Evolutionary conservation across 345 rosid genomes (phyloP), one percentile per base, ranked within the genome.

Genomic region (Salix brachista): DNA sequence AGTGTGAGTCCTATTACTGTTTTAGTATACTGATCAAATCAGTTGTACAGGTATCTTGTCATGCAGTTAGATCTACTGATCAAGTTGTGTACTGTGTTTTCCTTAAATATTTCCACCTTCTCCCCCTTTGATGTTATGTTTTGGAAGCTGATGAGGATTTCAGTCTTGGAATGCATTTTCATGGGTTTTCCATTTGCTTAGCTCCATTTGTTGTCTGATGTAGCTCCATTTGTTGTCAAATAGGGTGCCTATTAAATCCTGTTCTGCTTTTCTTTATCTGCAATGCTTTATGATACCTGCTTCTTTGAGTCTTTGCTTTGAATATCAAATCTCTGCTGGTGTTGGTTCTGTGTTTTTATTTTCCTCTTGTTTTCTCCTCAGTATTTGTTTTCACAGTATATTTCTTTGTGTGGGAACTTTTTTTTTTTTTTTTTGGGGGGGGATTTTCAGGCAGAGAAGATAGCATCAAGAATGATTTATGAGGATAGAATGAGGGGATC

Each of bases 401-500:
- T 75, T 5, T 39, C 34, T 18, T 19, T 16, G 25, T 23, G 18
- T 28, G 4, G 17, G 30, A 62, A 18, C 39, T 42, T 37, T 41
- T 73, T 12, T 0, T 54, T 19, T 52, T 19, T 52, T 30, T 30
- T 30, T 2, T 30, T 0, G 30, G 30, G 30, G 30, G 32, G 32
- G 34, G 58, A 23, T 19, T 69, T 79, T 30, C 87, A 92, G 98
- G 98, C 99, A 56, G 98, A 93, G 88, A 96, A 96, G 94, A 96
- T 93, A 80, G 98, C 99, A 66, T 92, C 99, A 75, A 89, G 94
- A 81, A 96, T 96, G 99, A 96, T 96, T 78, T 87, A 78, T 2
- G 94, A 96, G 83, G 99, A 96, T 78, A 89, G 94, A 85, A 96
- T 94, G 99, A 91, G 91, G 80, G 99, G 99, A 74, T 92, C 97